Evolutionary conservation across 2,329 filamentous ascomycete species (phyloP).

Genomic region (Ophiostoma sp.): DNA sequence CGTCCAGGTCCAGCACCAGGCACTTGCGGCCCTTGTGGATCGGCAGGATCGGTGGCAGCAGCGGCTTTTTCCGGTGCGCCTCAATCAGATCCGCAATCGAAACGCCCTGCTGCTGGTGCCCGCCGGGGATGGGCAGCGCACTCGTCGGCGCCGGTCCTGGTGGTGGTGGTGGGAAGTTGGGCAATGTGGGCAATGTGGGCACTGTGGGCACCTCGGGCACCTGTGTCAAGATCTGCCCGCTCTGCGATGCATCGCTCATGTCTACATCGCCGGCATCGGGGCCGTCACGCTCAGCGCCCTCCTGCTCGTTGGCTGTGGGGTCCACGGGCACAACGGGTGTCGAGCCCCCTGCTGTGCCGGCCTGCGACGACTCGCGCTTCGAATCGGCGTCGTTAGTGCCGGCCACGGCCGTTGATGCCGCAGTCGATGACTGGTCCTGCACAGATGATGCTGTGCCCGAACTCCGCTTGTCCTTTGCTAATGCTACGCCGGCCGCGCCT

Average conservation of each 20-base stretch:
- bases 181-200: constrained; percentile 26
- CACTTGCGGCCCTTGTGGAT: constrained; percentile 86
- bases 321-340: constrained; percentile 42
- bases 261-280: constrained; percentile 47
- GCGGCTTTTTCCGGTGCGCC: constrained; percentile 52
- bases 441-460: constrained; percentile 40
- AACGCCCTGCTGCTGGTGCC: constrained; percentile 34
- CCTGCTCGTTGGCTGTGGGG: constrained; percentile 29
- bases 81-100: constrained; percentile 32
- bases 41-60: constrained; percentile 76
- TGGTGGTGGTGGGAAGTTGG: constrained; percentile 41
- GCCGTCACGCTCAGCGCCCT: constrained; percentile 36
- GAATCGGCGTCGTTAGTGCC: constrained; percentile 39
- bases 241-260: constrained; percentile 56
- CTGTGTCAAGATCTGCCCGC: constrained; percentile 37
- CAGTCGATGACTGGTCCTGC: constrained; percentile 40
- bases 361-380: constrained; percentile 38
- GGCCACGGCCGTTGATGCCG: constrained; percentile 25
- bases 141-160: constrained; percentile 41
- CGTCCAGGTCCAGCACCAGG: constrained; percentile 88
- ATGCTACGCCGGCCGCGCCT: constrained; percentile 33
- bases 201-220: constrained; percentile 33
- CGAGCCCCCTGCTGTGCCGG: constrained; percentile 34
- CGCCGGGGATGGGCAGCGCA: not conserved
- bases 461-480: constrained; percentile 40